Base-by-base conservation (phyloP, 2,329 filamentous ascomycete species). In the Aspergillus sclerotialis region DNA sequence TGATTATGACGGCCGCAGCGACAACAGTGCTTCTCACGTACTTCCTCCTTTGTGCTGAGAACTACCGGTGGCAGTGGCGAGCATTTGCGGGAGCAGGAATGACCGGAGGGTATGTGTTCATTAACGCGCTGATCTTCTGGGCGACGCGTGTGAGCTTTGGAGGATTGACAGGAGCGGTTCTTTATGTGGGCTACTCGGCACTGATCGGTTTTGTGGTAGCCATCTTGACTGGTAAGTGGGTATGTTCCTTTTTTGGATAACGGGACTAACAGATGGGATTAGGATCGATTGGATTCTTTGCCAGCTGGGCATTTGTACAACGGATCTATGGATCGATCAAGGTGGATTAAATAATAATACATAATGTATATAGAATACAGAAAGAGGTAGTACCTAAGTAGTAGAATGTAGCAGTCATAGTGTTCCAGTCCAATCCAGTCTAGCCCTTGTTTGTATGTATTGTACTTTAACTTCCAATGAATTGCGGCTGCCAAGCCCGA, bases 1-100 rank as follows among this genome's bases (percentile, higher is more conserved):
- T 98, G 88, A 87, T 96, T 50, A 84, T 94, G 50, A 96, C 92
- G 1, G 88, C 84, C 39, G 90, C 90, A 0, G 82, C 89, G 1
- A 90, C 93, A 26, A 96, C 92, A 1, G 81, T 96, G 7, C 70
- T 98, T 12, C 82, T 96, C 74, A 85, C 95, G 0, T 98, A 98
- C 65, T 96, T 96, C 70, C 61, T 98, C 49, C 78, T 98, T 10
- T 96, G 90, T 57, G 81, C 86, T 0, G 92, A 98, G 67, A 92
- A 98, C 65, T 98, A 98, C 65, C 84, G 94, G 61, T 98, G 92
- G 92, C 92, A 96, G 53, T 98, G 92, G 92, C 79, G 92, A 33
- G 82, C 88, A 5, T 98, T 98, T 68, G 75, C 87, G 39, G 90
- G 87, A 2, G 88, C 88, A 1, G 92, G 92, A 38, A 90, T 88